phyloP scores from a whole-genome alignment of 805 yeast species.

The Yueomyces sp. region DNA sequence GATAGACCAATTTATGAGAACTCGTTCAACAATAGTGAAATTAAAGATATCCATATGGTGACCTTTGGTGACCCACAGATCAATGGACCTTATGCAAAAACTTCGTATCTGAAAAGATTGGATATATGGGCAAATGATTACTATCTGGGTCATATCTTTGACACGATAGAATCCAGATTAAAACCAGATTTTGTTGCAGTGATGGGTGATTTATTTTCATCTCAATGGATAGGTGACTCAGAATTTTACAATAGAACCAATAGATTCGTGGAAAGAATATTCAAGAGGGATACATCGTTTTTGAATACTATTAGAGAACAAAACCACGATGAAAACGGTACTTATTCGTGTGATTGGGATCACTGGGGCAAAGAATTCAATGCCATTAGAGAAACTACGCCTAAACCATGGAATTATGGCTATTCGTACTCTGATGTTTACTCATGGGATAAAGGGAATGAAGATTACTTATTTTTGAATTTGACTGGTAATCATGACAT shows the following conservation, averaged over 20 bases:
- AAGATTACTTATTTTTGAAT: slow-evolving; percentile 62
- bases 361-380: slow-evolving; percentile 15
- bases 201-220: slow-evolving; percentile 84
- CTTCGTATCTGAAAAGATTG: slow-evolving; percentile 57
- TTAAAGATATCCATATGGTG: slow-evolving; percentile 45
- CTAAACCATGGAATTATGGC: slow-evolving; percentile 17
- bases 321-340: slow-evolving; percentile 16
- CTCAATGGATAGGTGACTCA: slow-evolving; percentile 86
- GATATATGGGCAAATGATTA: slow-evolving; percentile 87
- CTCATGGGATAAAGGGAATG: slow-evolving; percentile 45
- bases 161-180: slow-evolving; percentile 46
- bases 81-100: slow-evolving; percentile 68
- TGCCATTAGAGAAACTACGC: not conserved
- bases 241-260: slow-evolving; percentile 74
- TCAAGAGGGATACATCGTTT: slow-evolving; percentile 54
- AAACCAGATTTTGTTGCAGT: slow-evolving; percentile 74
- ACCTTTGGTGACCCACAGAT: slow-evolving; percentile 97
- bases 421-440: slow-evolving; percentile 48
- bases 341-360: slow-evolving; percentile 17
- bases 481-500: slow-evolving; percentile 92
- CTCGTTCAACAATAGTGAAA: slow-evolving; percentile 2
- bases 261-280: slow-evolving; percentile 59
- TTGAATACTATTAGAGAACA: slow-evolving; percentile 26
- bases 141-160: slow-evolving; percentile 74
- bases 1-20: not conserved